phyloP scores from a whole-genome alignment of 768 basidiomycete species.

The Polyporus arcularius region DNA sequence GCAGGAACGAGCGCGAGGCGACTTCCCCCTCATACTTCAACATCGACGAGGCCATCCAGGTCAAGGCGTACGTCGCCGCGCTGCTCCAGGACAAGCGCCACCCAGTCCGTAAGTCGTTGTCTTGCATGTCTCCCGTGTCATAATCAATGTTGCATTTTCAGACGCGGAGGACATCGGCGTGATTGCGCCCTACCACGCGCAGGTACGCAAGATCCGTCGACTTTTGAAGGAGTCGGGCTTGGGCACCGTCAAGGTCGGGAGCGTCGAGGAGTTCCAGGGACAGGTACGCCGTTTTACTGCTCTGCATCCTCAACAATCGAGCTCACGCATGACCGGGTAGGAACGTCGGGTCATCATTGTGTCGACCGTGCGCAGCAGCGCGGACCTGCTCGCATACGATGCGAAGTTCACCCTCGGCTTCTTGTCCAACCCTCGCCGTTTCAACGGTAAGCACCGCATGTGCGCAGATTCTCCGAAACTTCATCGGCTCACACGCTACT shows the following conservation, averaged over 20 bases:
- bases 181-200: constrained; percentile 43
- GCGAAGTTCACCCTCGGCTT: constrained; percentile 34
- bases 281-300: constrained; percentile 30
- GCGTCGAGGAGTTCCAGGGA: constrained; percentile 45
- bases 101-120: constrained; percentile 26
- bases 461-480: too few species aligned
- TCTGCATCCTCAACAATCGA: not conserved
- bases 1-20: constrained; percentile 36
- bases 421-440: constrained; percentile 32
- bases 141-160: constrained; percentile 1
- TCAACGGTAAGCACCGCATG: constrained; percentile 46
- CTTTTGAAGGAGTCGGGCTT: constrained; percentile 23
- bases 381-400: constrained; percentile 29
- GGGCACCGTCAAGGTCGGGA: constrained; percentile 34
- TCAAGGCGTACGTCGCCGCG: constrained; percentile 33
- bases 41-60: constrained; percentile 36
- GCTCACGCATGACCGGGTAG: constrained; percentile 17
- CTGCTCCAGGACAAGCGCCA: constrained; percentile 30
- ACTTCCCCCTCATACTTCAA: constrained; percentile 45
- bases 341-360: constrained; percentile 40
- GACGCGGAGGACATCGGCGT: constrained; percentile 37
- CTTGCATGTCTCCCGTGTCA: not conserved
- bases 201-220: constrained; percentile 34
- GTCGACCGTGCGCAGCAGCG: constrained; percentile 39
- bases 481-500: not conserved